Evolutionary conservation across 371 early-diverging fungal species (phyloP).

Genomic region (Lichtheimia corymbifera): DNA sequence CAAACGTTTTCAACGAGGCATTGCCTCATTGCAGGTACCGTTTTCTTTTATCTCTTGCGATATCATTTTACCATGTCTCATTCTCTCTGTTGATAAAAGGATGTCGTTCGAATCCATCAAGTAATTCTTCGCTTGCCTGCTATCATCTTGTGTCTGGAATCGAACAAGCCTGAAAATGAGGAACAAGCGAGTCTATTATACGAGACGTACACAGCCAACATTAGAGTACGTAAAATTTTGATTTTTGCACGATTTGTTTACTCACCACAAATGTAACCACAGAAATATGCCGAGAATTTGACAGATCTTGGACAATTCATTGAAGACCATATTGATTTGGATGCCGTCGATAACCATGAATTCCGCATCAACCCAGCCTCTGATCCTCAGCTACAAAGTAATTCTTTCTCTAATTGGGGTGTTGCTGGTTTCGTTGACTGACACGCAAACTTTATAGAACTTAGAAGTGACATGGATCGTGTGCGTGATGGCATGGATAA

Average conservation of each 20-base stretch:
- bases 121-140: constrained; percentile 76
- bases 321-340: constrained; percentile 90
- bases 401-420: neutral
- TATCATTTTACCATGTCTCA: neutral
- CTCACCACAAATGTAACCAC: too few species aligned
- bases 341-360: constrained; percentile 84
- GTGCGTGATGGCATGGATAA: constrained; percentile 57
- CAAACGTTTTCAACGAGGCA: constrained; percentile 79
- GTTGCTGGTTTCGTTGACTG: neutral
- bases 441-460: constrained; percentile 38
- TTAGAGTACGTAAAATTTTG: constrained; percentile 11
- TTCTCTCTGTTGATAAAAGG: constrained; percentile 36
- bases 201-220: constrained; percentile 18
- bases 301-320: constrained; percentile 22
- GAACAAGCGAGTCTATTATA: constrained; percentile 20
- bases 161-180: constrained; percentile 35
- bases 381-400: constrained; percentile 77
- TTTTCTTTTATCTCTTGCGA: too few species aligned
- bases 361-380: constrained; percentile 87
- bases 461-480: constrained; percentile 62
- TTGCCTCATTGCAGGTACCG: constrained; percentile 71
- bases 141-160: constrained; percentile 60
- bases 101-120: constrained; percentile 91
- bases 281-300: too few species aligned
- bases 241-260: neutral